These are phyloP conservation scores for Microbotryum intermedium DNA, from an alignment of 1,284 basidiomycete genomes.

Conservation along the genomic window DNA sequence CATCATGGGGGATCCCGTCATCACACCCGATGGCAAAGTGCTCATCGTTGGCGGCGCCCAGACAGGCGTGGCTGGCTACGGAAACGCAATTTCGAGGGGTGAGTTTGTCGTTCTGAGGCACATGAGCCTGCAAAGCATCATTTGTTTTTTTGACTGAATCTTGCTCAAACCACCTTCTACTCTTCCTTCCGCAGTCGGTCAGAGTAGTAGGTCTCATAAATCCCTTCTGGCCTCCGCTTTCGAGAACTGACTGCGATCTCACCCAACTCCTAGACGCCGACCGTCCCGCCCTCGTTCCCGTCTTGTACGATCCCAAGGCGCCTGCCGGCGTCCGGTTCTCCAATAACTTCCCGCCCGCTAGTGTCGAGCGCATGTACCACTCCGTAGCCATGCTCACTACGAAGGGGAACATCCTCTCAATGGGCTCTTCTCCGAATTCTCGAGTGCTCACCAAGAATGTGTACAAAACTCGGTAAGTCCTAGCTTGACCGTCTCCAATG, in stretches of 20 bases:
- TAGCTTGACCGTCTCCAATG: slow-evolving; percentile 66
- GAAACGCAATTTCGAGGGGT: slow-evolving; percentile 47
- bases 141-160: slow-evolving; percentile 48
- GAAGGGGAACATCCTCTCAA: no score
- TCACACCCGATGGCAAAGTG: slow-evolving; percentile 63
- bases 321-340: slow-evolving; percentile 57
- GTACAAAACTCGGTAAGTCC: slow-evolving; percentile 53
- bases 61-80: slow-evolving; percentile 70
- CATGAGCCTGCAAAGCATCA: no score
- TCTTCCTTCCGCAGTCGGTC: no score
- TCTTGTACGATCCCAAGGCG: slow-evolving; percentile 62
- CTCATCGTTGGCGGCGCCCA: slow-evolving; percentile 68
- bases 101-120: no score
- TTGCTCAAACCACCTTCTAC: no score
- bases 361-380: slow-evolving; percentile 74
- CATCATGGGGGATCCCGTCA: slow-evolving; percentile 62
- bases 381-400: slow-evolving; percentile 32
- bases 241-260: slow-evolving; percentile 48
- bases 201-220: no score
- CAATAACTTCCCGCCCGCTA: slow-evolving; percentile 53
- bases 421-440: no score
- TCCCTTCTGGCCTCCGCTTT: no score
- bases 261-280: slow-evolving; percentile 61
- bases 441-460: no score
- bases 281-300: slow-evolving; percentile 61